A percentile compares a stretch with the other conserved stretches of the same genome.
Conservation (phyloP, 768 basidiomycete genomes). For the Suillus hirtellus region DNA sequence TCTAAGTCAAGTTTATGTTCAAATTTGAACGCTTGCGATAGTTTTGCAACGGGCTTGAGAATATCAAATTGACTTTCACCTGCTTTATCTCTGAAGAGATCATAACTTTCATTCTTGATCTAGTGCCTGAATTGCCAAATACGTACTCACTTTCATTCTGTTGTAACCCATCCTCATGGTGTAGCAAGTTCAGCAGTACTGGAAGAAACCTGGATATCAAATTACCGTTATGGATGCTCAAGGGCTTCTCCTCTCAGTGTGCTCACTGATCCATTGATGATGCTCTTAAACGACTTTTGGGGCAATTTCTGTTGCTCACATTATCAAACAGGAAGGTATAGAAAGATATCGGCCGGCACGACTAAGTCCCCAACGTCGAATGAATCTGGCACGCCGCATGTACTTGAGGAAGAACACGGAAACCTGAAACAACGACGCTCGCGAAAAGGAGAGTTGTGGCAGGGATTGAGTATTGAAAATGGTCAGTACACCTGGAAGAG, state of each 20-base stretch:
- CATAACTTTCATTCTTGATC: background rate
- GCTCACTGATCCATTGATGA: slow-evolving; percentile 43
- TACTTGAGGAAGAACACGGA: slow-evolving; percentile 67
- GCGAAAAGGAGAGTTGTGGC: slow-evolving; percentile 67
- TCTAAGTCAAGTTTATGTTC: background rate
- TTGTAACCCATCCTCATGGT: slow-evolving; percentile 39
- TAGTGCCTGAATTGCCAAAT: slow-evolving; percentile 18
- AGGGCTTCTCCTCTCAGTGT: background rate
- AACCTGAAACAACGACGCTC: slow-evolving; percentile 61
- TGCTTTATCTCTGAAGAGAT: background rate
- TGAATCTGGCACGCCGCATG: slow-evolving; percentile 64
- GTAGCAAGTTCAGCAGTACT: slow-evolving; percentile 51
- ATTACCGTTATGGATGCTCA: slow-evolving; percentile 31
- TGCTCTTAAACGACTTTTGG: slow-evolving; percentile 69
- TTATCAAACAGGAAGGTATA: slow-evolving; percentile 62
- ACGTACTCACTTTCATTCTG: slow-evolving; percentile 26
- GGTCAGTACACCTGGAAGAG: background rate
- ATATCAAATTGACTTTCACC: background rate
- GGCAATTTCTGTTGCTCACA: slow-evolving; percentile 50
- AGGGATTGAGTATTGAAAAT: slow-evolving; percentile 62
- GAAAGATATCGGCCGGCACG: slow-evolving; percentile 50
- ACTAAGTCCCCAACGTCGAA: slow-evolving; percentile 76
- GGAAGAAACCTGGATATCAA: slow-evolving; percentile 56
- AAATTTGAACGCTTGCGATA: background rate
- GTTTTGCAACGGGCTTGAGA: background rate